Base-by-base conservation (phyloP, 805 yeast genomes). In the Wickerhamiella alocasiicola region DNA sequence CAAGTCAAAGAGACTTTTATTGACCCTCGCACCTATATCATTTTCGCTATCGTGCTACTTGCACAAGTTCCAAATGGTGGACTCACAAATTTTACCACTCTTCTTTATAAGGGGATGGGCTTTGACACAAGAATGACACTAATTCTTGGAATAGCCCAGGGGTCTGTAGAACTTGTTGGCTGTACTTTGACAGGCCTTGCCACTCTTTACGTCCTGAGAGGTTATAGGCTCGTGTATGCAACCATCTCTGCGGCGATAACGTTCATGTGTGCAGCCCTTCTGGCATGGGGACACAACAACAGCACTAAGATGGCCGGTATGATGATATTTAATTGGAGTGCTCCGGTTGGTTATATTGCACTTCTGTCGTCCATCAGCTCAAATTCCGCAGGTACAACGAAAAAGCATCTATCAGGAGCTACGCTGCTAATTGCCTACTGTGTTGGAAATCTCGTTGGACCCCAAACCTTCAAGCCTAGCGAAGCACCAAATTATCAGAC, bases 371-470 rank as follows among this genome's bases (percentile, higher is more conserved):
- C 27, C 61, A 71, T 3, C 67, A 80, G 55, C 26, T 61, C 72
- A 4, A 68, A 80, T 55, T 68, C 77, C 24, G 76, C 85, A 1
- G 91, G 91, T 9, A 71, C 74, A 48, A 78, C 87, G 9, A 81
- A 81, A 57, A 76, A 78, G 50, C 66, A 74, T 48, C 67, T 74
- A 4, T 67, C 72, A 17, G 71, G 74, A 39, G 77, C 77, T 5
- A 55, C 75, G 23, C 68, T 68, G 39, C 64, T 79, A 57, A 66
- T 78, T 43, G 78, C 74, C 5, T 81, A 77, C 54, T 73, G 81
- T 31, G 70, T 74, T 31, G 81, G 83, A 12, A 75, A 78, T 54
- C 61, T 79, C 29, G 69, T 78, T 44, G 88, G 87, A 2, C 84
- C 88, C 4, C 84, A 78, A 57, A 67, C 79, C 15, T 81, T 79